These are phyloP conservation scores for Wickerhamiella allomyrinae DNA, from an alignment of 805 yeast genomes.

Conservation along the genomic window DNA sequence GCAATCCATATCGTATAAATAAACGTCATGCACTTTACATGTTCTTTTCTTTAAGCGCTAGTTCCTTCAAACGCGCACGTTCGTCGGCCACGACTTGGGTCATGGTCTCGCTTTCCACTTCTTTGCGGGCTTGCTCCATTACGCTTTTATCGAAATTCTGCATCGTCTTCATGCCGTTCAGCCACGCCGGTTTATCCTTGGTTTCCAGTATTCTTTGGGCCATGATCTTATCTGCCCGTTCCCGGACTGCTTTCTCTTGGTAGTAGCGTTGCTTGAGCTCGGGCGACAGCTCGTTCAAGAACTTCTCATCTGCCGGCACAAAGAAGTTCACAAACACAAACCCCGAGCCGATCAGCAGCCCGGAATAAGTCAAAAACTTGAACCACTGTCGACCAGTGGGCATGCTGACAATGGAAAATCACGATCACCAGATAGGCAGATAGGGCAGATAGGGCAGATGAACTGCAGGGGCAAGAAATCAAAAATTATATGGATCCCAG, in stretches of 20 bases:
- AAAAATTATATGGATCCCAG: too few species aligned
- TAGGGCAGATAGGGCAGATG: too few species aligned
- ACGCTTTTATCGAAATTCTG: slow-evolving; percentile 16
- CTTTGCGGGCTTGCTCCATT: slow-evolving; percentile 17
- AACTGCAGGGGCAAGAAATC: too few species aligned
- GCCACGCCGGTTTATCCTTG: slow-evolving; percentile 21
- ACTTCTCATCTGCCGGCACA: slow-evolving; percentile 73
- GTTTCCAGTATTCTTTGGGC: slow-evolving; percentile 12
- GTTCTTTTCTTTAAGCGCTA: slow-evolving; percentile 18
- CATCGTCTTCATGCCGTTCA: slow-evolving; percentile 20
- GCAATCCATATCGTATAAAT: too few species aligned
- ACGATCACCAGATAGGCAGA: neutral
- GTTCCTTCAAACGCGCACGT: slow-evolving; percentile 11
- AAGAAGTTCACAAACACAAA: slow-evolving; percentile 54
- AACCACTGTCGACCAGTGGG: slow-evolving; percentile 18
- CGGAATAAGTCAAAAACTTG: slow-evolving; percentile 34
- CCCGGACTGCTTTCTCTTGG: slow-evolving; percentile 29
- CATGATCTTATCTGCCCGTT: slow-evolving; percentile 15
- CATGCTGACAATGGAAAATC: slow-evolving; percentile 7
- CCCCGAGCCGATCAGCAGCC: slow-evolving; percentile 54
- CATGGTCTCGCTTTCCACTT: slow-evolving; percentile 12
- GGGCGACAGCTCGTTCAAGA: slow-evolving; percentile 63
- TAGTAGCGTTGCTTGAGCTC: slow-evolving; percentile 69
- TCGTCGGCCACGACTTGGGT: slow-evolving; percentile 10
- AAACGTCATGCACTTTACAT: neutral